Conservation (phyloP, 192 early-diverging fungal species). For the Linnemannia elongata region DNA sequence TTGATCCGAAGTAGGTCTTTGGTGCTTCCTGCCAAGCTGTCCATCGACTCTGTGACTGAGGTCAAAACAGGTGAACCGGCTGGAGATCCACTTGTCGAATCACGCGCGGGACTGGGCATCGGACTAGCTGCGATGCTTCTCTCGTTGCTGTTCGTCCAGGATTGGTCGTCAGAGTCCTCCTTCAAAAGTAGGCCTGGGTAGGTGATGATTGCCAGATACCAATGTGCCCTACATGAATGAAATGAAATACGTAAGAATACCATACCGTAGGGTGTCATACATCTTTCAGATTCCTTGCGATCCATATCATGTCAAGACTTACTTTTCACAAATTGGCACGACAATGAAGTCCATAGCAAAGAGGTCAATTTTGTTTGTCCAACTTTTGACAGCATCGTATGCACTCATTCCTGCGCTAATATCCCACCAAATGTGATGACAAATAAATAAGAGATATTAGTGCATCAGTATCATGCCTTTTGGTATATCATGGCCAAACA, state of each 20-base stretch:
- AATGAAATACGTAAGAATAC: background rate
- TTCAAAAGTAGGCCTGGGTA: slow-evolving; percentile 72
- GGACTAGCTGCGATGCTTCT: background rate
- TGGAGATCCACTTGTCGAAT: background rate
- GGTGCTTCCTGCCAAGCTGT: background rate
- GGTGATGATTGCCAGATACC: slow-evolving; percentile 86
- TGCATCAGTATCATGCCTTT: background rate
- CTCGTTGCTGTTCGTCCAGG: too few species aligned
- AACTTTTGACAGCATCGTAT: slow-evolving; percentile 76
- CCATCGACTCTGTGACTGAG: background rate
- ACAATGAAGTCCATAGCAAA: slow-evolving; percentile 81
- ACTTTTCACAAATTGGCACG: slow-evolving; percentile 84
- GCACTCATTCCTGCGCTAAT: slow-evolving; percentile 20
- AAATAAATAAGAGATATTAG: background rate
- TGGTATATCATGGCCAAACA: background rate
- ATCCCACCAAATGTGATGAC: background rate
- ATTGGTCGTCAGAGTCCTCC: background rate
- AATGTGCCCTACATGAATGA: slow-evolving; percentile 71
- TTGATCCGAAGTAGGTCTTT: background rate
- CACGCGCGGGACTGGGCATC: background rate
- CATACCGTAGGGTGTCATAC: background rate
- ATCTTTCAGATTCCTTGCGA: background rate
- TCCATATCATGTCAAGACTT: background rate
- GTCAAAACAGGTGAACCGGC: background rate
- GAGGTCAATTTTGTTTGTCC: slow-evolving; percentile 80